Conservation (phyloP, 208 protist genomes). For the Trypanosoma theileri region DNA sequence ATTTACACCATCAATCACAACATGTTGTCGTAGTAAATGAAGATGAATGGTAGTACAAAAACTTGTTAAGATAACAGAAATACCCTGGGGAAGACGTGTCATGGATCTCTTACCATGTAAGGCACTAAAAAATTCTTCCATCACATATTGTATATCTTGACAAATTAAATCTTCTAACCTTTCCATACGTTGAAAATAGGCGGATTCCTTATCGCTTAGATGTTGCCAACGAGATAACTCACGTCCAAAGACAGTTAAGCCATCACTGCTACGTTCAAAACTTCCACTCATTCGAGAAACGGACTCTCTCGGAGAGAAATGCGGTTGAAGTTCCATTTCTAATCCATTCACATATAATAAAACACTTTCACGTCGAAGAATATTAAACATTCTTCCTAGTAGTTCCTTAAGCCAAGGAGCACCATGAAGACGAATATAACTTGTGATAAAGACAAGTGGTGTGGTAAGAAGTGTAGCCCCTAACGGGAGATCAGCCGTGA, state of each 20-base stretch:
- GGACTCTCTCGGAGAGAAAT: not conserved
- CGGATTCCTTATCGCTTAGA: constrained; percentile 2
- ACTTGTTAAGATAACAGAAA: constrained; percentile 74
- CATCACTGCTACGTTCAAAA: constrained; percentile 3
- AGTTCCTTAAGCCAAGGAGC: constrained; percentile 79
- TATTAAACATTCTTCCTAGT: constrained; percentile 70
- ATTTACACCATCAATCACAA: constrained; percentile 14
- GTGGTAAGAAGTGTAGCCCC: constrained; percentile 45
- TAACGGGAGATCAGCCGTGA: not conserved
- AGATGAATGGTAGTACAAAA: constrained; percentile 79
- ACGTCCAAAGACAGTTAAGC: constrained; percentile 1
- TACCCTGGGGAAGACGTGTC: constrained; percentile 72
- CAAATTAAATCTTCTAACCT: constrained; percentile 76
- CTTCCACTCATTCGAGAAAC: constrained; percentile 15
- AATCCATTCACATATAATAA: constrained; percentile 84
- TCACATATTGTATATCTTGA: constrained; percentile 81
- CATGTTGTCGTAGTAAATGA: constrained; percentile 60
- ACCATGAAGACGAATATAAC: constrained; percentile 85
- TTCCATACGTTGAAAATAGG: constrained; percentile 41
- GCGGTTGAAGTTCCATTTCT: constrained; percentile 44
- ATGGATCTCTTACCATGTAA: constrained; percentile 68
- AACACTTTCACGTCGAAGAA: constrained; percentile 75
- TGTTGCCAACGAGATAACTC: constrained; percentile 10
- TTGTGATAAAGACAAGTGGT: constrained; percentile 71
- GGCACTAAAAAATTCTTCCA: constrained; percentile 79